Evolutionary conservation across 1,284 basidiomycete genomes (phyloP), one percentile per base, ranked within the genome.

Genomic region (Microbotryomycetes sp.): DNA sequence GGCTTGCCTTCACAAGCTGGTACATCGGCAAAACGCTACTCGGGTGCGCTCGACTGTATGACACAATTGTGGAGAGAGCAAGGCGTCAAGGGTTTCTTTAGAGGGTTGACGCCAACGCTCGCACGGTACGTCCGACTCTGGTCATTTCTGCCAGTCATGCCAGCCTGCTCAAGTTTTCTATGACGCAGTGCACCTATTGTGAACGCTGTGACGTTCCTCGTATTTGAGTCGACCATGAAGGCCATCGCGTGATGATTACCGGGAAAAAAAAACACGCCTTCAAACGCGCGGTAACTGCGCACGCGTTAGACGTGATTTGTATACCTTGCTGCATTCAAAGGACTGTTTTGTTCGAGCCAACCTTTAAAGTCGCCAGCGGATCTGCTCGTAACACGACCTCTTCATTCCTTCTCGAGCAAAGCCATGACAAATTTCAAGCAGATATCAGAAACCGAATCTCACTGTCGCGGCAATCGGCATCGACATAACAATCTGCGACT

Each of bases 201-300:
- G 11, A 96, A 96, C 72, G 91, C 90, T 35, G 89, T 89, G 2
- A 96, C 91, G 0, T 94, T 94, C 81, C 82, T 92, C 59, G 91
- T 89, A 3, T 93, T 91, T 72, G 91, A 94, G 78, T 80, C 93
- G 76, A 89, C 89, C 31, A 89, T 78, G 76, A 64, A 76, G 47
- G 24, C 18, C 4, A 23, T 50, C 5, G 29, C n/a, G 56, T 31
- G 41, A 31, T 56, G 24, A 47, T 27, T 2, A 52, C 51, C 18
- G 53, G 26, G 51, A 48, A 15, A n/a, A 59, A 35, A 5, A 47
- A 5, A 23, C 41, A 47, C 26, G 54, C 21, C 26, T 54, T 28
- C 13, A 45, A 54, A 11, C 23, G 26, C 11, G 53, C 26, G 45
- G 35, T 28, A 7, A 47, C 21, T 21, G 41, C 26, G 13, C 30